These are phyloP conservation scores for Pseudonitzschia pungens DNA, from an alignment of 108 stramenopile genomes.

Conservation along the genomic window DNA sequence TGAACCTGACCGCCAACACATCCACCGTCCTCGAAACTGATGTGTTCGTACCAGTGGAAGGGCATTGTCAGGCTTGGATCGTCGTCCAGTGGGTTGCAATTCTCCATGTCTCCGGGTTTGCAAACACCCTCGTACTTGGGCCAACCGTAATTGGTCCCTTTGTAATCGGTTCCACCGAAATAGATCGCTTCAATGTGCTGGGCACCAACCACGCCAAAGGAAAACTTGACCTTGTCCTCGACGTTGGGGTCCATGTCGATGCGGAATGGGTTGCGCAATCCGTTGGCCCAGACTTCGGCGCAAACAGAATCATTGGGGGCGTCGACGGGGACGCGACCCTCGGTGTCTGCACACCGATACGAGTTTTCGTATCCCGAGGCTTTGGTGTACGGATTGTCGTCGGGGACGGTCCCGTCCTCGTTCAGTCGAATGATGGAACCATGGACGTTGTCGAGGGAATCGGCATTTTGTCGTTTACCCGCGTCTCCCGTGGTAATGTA, in stretches of 20 bases:
- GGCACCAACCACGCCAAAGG: slow-evolving; percentile 36
- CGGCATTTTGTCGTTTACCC: neutral
- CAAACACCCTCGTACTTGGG: slow-evolving; percentile 38
- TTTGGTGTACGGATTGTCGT: slow-evolving; percentile 36
- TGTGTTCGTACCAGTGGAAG: slow-evolving; percentile 30
- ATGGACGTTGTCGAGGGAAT: slow-evolving; percentile 6
- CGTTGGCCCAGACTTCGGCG: slow-evolving; percentile 28
- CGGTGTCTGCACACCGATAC: slow-evolving; percentile 8
- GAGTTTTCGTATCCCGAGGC: slow-evolving; percentile 3
- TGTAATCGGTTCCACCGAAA: slow-evolving; percentile 22
- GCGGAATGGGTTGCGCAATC: slow-evolving; percentile 41
- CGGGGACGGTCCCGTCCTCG: slow-evolving; percentile 35
- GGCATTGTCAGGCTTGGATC: slow-evolving; percentile 21
- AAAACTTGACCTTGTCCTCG: slow-evolving; percentile 22
- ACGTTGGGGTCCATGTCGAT: slow-evolving; percentile 39
- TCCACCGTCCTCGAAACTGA: slow-evolving; percentile 10
- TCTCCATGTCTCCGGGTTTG: neutral
- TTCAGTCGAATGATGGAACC: slow-evolving; percentile 34
- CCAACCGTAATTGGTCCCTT: slow-evolving; percentile 37
- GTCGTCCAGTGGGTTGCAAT: slow-evolving; percentile 7
- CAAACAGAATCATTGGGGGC: neutral
- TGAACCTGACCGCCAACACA: neutral
- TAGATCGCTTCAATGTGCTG: slow-evolving; percentile 30
- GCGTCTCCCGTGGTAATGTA: slow-evolving; percentile 37
- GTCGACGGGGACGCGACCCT: neutral